These are phyloP conservation scores for Penicillium fuscoglaucum DNA, from an alignment of 2,329 filamentous ascomycete species.

Conservation along the genomic window DNA sequence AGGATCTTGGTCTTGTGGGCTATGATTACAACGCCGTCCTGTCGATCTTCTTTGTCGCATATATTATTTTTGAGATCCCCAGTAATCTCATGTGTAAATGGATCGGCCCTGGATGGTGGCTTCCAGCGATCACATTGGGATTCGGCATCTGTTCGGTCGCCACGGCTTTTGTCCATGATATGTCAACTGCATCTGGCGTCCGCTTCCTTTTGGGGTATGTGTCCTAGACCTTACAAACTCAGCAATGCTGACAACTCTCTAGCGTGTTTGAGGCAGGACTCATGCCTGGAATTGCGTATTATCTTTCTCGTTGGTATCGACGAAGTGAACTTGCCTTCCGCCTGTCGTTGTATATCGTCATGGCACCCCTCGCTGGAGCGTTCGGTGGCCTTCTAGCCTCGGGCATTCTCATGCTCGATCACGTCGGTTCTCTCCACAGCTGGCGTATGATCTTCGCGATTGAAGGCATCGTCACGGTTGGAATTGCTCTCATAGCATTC, in stretches of 20 bases:
- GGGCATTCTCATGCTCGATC: slow-evolving; percentile 62
- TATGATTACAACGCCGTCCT: slow-evolving; percentile 71
- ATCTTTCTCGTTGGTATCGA: slow-evolving; percentile 71
- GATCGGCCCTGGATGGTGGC: slow-evolving; percentile 70
- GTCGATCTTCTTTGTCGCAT: slow-evolving; percentile 70
- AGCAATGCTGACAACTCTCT: neutral
- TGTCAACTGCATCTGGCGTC: slow-evolving; percentile 57
- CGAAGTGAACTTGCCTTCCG: slow-evolving; percentile 67
- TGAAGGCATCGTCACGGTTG: slow-evolving; percentile 66
- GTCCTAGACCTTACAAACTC: neutral
- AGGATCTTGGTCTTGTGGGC: slow-evolving; percentile 58
- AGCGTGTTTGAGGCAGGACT: slow-evolving; percentile 69
- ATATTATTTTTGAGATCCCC: slow-evolving; percentile 72
- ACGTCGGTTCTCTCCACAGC: slow-evolving; percentile 56
- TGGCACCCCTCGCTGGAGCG: slow-evolving; percentile 68
- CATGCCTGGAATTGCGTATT: slow-evolving; percentile 73
- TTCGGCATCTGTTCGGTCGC: slow-evolving; percentile 66
- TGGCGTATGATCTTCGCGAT: slow-evolving; percentile 74
- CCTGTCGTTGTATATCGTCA: slow-evolving; percentile 68
- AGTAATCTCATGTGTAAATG: slow-evolving; percentile 64
- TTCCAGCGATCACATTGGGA: slow-evolving; percentile 61
- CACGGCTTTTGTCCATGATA: slow-evolving; percentile 64
- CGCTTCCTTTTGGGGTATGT: slow-evolving; percentile 61
- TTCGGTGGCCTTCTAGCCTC: slow-evolving; percentile 68
- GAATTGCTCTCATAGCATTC: slow-evolving; percentile 61